A percentile compares a stretch with the other conserved stretches of the same genome.
Conservation (phyloP, 768 basidiomycete species). For the Cyclocybe cylindracea region DNA sequence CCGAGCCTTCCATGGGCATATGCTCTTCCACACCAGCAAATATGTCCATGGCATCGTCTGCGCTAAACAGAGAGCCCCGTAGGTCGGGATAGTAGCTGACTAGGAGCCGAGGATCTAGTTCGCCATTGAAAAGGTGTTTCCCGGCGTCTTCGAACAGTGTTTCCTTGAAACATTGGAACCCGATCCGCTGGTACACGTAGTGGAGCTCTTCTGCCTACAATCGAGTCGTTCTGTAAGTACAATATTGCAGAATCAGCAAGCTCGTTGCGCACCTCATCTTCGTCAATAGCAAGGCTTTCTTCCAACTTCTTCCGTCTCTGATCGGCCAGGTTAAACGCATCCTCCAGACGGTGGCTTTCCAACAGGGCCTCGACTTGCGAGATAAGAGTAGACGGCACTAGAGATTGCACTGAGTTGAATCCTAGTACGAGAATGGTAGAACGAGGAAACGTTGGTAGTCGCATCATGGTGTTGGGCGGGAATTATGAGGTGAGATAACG, state of each 20-base stretch:
- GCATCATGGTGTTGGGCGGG: constrained; percentile 10
- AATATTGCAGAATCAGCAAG: background rate
- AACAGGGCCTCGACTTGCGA: constrained; percentile 74
- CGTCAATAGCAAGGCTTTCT: constrained; percentile 49
- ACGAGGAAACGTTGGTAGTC: constrained; percentile 52
- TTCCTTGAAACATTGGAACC: constrained; percentile 75
- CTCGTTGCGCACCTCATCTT: constrained; percentile 50
- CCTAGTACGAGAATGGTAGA: constrained; percentile 71
- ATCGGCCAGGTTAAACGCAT: constrained; percentile 64
- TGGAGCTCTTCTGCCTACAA: constrained; percentile 65
- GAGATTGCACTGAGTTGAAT: constrained; percentile 57
- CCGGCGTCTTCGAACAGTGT: constrained; percentile 86
- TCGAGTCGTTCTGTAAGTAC: background rate
- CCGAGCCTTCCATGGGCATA: constrained; percentile 65
- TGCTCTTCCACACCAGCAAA: constrained; percentile 75
- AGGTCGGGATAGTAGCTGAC: constrained; percentile 80
- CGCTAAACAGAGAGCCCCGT: constrained; percentile 60
- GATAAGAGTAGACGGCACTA: constrained; percentile 71
- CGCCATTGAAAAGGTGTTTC: constrained; percentile 73
- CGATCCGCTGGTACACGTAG: constrained; percentile 82
- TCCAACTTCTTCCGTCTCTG: constrained; percentile 60
- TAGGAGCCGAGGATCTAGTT: constrained; percentile 81
- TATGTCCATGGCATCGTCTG: constrained; percentile 61
- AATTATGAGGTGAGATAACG: too few relatives aligned
- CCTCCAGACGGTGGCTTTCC: constrained; percentile 61